Evolutionary conservation across 176 grass and related monocot genomes (phyloP).

Genomic region (Eremochloa ophiuroides): DNA sequence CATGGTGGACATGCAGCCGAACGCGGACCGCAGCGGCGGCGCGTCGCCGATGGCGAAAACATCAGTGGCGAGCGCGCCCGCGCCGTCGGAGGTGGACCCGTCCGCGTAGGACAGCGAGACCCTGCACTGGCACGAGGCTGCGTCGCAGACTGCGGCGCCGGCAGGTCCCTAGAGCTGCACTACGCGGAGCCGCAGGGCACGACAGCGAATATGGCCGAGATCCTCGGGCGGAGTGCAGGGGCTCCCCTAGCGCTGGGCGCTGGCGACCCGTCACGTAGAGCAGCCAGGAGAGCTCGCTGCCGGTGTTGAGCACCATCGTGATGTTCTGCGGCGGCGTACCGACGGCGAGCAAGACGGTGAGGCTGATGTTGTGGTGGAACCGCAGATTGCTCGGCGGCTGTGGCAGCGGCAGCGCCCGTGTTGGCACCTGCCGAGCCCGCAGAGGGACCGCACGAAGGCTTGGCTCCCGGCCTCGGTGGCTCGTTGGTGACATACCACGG

Average conservation of each 20-base stretch:
- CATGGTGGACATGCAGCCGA: slow-evolving; percentile 74
- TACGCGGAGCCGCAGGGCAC: slow-evolving; percentile 73
- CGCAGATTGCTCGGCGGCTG: slow-evolving; percentile 73
- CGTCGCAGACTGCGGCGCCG: slow-evolving; percentile 63
- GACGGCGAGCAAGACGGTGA: slow-evolving; percentile 76
- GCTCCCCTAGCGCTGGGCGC: not conserved
- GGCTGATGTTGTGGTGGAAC: slow-evolving; percentile 92
- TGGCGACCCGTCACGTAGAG: slow-evolving; percentile 28
- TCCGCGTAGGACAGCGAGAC: slow-evolving; percentile 83
- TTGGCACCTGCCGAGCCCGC: slow-evolving; percentile 47
- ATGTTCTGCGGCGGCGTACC: slow-evolving; percentile 87
- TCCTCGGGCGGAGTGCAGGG: slow-evolving; percentile 33
- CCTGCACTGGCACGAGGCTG: slow-evolving; percentile 44
- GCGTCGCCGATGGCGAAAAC: slow-evolving; percentile 57
- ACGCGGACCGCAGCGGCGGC: slow-evolving; percentile 54
- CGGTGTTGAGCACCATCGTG: slow-evolving; percentile 88
- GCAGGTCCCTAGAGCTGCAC: slow-evolving; percentile 65
- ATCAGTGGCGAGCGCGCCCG: slow-evolving; percentile 70
- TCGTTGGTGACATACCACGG: not conserved
- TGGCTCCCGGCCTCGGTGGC: not conserved
- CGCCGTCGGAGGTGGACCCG: slow-evolving; percentile 77
- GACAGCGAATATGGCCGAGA: slow-evolving; percentile 58
- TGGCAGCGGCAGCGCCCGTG: slow-evolving; percentile 40
- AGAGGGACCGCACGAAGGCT: slow-evolving; percentile 50
- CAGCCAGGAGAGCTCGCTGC: slow-evolving; percentile 97